Percentiles rank a stretch among this genome's conserved stretches.
Conservation (phyloP, 2,329 filamentous ascomycete species). For the Alternaria consortialis region DNA sequence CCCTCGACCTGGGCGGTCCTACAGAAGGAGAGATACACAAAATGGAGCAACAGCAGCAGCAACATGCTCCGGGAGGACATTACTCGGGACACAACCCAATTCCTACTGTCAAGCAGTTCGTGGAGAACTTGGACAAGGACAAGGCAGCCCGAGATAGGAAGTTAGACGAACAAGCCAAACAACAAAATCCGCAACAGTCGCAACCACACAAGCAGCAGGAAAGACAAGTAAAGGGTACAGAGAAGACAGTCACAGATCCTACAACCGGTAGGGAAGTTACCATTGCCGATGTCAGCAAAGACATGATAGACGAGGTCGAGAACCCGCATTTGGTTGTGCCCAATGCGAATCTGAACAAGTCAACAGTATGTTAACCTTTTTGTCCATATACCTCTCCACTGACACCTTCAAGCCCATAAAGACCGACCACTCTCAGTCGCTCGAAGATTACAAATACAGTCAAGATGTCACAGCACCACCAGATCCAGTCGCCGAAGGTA, state of each 20-base stretch:
- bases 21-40: constrained; percentile 19
- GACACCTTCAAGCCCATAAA: constrained; percentile 63
- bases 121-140: constrained; percentile 78
- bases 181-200: constrained; percentile 43
- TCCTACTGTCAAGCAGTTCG: constrained; percentile 86
- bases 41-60: constrained; percentile 60
- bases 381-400: constrained; percentile 1
- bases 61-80: constrained; percentile 66
- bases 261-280: constrained; percentile 86
- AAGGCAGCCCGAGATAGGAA: constrained; percentile 78
- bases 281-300: constrained; percentile 81
- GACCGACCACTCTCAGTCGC: constrained; percentile 74
- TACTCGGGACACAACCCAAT: constrained; percentile 87
- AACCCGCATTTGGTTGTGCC: constrained; percentile 82
- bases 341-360: constrained; percentile 84
- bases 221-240: constrained; percentile 57
- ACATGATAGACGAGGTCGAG: constrained; percentile 74
- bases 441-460: constrained; percentile 80
- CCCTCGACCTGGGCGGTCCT: constrained; percentile 6
- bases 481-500: constrained; percentile 80
- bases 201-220: constrained; percentile 54
- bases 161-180: constrained; percentile 64
- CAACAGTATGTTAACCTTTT: constrained; percentile 60
- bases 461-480: constrained; percentile 93
- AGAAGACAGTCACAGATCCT: constrained; percentile 79